phyloP scores from a whole-genome alignment of 169 alveolate genomes.

The Eimeria brunetti region DNA sequence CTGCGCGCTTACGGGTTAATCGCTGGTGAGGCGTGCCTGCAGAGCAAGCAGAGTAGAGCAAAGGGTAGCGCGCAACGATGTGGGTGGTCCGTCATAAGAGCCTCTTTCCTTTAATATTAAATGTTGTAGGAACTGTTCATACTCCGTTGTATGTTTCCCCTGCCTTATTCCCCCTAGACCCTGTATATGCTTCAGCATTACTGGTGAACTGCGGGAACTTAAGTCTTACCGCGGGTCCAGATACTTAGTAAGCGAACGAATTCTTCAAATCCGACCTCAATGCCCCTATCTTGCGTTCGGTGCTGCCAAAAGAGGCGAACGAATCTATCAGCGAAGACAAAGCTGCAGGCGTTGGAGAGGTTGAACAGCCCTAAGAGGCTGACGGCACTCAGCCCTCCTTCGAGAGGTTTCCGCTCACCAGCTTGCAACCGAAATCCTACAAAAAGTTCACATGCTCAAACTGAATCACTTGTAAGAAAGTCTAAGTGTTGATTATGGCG shows the following conservation, averaged over 20 bases:
- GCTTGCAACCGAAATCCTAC: conserved; percentile 79
- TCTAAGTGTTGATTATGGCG: not conserved
- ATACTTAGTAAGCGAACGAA: conserved; percentile 75
- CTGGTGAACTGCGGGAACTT: not conserved
- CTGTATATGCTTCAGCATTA: not conserved
- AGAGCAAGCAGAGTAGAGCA: not conserved
- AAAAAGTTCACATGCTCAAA: not conserved
- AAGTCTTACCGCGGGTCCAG: conserved; percentile 77
- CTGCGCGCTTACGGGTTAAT: conserved; percentile 42
- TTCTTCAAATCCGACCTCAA: conserved; percentile 82
- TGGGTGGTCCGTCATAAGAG: not conserved
- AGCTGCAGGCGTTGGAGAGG: conserved; percentile 77
- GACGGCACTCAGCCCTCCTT: conserved; percentile 81
- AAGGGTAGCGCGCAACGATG: not conserved
- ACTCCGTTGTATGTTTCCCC: not conserved
- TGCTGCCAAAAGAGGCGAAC: conserved; percentile 79
- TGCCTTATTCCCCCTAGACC: not conserved
- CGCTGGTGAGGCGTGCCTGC: conserved; percentile 79
- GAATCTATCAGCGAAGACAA: conserved; percentile 78
- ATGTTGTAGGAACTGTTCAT: not conserved
- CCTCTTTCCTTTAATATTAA: not conserved
- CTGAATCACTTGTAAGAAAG: not conserved
- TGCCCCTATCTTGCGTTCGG: conserved; percentile 74
- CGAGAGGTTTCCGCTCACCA: conserved; percentile 72
- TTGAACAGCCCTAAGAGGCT: conserved; percentile 79